Conservation (phyloP, 2,329 filamentous ascomycete genomes). For the Fusarium buxicola region DNA sequence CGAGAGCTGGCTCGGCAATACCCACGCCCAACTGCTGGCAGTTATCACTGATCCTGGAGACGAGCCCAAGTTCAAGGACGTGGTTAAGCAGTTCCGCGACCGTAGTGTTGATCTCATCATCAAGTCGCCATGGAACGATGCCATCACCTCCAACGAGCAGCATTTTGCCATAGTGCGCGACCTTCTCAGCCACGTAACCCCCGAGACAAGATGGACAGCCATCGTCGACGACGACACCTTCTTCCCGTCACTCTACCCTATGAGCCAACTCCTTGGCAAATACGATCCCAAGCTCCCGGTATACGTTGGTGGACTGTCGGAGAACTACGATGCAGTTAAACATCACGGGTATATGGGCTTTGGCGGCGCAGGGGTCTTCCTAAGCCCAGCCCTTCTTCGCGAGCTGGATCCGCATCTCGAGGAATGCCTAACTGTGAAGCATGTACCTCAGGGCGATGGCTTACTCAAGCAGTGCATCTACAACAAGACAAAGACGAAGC, state of each 20-base stretch:
- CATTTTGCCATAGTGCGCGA: slow-evolving; percentile 68
- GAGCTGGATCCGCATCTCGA: slow-evolving; percentile 61
- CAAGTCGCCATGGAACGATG: slow-evolving; percentile 49
- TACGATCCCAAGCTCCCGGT: slow-evolving; percentile 61
- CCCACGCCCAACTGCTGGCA: slow-evolving; percentile 63
- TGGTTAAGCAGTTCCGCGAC: slow-evolving; percentile 45
- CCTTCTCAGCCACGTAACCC: slow-evolving; percentile 57
- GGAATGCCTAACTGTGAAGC: slow-evolving; percentile 55
- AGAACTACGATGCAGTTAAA: slow-evolving; percentile 64
- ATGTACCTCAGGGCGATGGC: slow-evolving; percentile 61
- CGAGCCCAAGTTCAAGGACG: slow-evolving; percentile 44
- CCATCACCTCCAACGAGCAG: slow-evolving; percentile 61
- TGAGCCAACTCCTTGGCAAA: slow-evolving; percentile 59
- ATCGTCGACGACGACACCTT: slow-evolving; percentile 74
- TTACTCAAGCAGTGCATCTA: slow-evolving; percentile 69
- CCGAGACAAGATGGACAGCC: slow-evolving; percentile 64
- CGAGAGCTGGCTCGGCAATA: slow-evolving; percentile 66
- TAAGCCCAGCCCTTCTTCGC: slow-evolving; percentile 64
- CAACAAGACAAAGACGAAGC: slow-evolving; percentile 62
- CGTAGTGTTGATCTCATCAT: slow-evolving; percentile 51
- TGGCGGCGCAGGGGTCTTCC: slow-evolving; percentile 70
- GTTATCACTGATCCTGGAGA: slow-evolving; percentile 59
- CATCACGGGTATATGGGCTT: slow-evolving; percentile 70
- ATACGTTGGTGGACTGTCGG: slow-evolving; percentile 69
- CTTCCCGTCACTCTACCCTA: slow-evolving; percentile 65